Conservation (phyloP, 2,329 filamentous ascomycete genomes). For the Beauveria medogensis region DNA sequence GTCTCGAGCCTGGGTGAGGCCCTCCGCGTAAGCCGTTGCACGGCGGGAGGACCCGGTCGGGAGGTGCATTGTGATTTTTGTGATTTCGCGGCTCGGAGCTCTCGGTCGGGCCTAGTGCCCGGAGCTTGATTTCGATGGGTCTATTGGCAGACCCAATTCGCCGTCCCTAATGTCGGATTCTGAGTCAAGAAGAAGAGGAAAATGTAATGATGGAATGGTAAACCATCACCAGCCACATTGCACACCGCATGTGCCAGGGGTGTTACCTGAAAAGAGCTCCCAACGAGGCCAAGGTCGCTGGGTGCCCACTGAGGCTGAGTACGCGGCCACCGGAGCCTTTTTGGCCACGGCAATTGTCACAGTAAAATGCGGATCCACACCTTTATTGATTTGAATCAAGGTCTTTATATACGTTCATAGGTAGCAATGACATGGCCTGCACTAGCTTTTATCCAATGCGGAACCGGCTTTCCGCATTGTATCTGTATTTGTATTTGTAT, state of each 20-base stretch:
- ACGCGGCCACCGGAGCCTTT: not conserved
- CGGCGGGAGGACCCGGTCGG: not conserved
- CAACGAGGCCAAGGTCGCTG: not conserved
- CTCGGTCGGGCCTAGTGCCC: not conserved
- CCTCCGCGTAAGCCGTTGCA: constrained; percentile 3
- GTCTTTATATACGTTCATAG: too few relatives aligned
- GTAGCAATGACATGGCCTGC: too few relatives aligned
- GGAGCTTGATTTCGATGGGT: not conserved
- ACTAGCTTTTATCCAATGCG: too few relatives aligned
- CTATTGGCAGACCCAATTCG: not conserved
- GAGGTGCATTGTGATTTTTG: not conserved
- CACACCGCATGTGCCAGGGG: not conserved
- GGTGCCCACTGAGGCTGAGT: not conserved
- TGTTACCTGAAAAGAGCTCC: not conserved
- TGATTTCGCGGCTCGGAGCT: not conserved
- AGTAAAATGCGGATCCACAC: too few relatives aligned
- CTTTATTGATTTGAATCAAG: too few relatives aligned
- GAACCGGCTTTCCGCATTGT: too few relatives aligned
- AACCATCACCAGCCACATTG: not conserved
- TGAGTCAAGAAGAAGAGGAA: not conserved
- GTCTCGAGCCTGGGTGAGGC: not conserved
- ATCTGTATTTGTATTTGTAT: too few relatives aligned
- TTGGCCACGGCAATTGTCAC: too few relatives aligned
- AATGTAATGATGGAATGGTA: not conserved
- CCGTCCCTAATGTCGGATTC: not conserved